These are phyloP conservation scores for Claviceps sorghi DNA, from an alignment of 2,329 filamentous ascomycete genomes.

Conservation along the genomic window DNA sequence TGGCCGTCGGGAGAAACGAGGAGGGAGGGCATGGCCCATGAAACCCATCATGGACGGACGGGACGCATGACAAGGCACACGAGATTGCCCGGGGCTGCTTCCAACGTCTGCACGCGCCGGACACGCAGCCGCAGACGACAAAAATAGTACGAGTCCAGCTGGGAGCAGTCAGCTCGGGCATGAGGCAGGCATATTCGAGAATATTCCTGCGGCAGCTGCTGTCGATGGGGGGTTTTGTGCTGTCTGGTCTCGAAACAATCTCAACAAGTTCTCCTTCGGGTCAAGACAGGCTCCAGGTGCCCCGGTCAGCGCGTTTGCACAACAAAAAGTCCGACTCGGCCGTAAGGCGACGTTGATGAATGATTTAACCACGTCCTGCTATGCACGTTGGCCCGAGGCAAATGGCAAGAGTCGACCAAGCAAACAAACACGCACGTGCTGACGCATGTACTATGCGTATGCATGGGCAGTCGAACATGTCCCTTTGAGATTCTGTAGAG, in stretches of 20 bases:
- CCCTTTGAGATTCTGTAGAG: background rate
- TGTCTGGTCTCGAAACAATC: background rate
- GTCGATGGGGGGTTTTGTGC: background rate
- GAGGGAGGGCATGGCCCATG: background rate
- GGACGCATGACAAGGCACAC: background rate
- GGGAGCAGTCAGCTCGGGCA: too few species aligned
- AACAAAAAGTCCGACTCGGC: slow-evolving; percentile 1
- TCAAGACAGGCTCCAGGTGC: background rate
- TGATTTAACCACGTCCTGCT: background rate
- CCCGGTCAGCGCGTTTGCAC: background rate
- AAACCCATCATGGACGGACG: background rate
- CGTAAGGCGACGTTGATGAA: background rate
- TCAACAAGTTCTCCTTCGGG: too few species aligned
- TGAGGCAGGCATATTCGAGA: too few species aligned
- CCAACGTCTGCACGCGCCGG: background rate
- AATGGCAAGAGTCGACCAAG: background rate
- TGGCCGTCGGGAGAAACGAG: background rate
- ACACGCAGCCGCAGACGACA: background rate
- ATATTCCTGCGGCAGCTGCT: background rate
- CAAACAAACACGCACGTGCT: background rate
- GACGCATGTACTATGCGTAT: background rate
- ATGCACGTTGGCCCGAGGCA: background rate
- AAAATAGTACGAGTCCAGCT: too few species aligned
- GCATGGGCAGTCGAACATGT: background rate
- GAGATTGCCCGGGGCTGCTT: background rate